Evolutionary conservation across 805 yeast species (phyloP).

Genomic region (Zygotorulaspora florentina): DNA sequence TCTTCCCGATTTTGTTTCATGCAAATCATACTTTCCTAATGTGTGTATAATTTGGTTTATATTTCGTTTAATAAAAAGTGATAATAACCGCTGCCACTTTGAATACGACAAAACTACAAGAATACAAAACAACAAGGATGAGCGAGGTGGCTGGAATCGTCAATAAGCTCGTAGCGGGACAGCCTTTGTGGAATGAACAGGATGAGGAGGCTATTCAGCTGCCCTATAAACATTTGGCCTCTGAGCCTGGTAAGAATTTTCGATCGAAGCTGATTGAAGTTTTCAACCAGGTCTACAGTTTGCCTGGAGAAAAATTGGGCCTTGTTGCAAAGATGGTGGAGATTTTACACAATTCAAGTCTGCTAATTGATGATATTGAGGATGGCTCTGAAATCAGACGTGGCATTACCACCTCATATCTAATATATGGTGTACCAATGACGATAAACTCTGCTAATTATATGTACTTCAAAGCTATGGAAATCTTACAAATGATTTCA

Average conservation of each 20-base stretch:
- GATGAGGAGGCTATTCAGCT: conserved; percentile 32
- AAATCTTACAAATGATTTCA: conserved; percentile 40
- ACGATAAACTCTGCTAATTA: conserved; percentile 81
- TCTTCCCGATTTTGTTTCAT: neutral
- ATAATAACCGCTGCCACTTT: neutral
- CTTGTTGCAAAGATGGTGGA: conserved; percentile 49
- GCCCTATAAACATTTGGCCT: conserved; percentile 50
- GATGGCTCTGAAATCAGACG: conserved; percentile 69
- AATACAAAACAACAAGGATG: neutral
- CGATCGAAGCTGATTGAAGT: conserved; percentile 46
- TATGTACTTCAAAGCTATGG: conserved; percentile 72
- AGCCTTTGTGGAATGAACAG: conserved; percentile 30
- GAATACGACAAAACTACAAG: neutral
- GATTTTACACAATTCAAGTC: conserved; percentile 60
- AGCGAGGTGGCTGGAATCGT: conserved; percentile 1
- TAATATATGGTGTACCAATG: conserved; percentile 68
- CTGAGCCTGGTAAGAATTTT: conserved; percentile 54
- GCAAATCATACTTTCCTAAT: no score
- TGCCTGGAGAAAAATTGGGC: conserved; percentile 38
- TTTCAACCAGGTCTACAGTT: conserved; percentile 49
- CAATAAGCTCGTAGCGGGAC: conserved; percentile 10
- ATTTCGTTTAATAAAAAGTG: neutral
- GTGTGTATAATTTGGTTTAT: neutral
- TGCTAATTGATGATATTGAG: conserved; percentile 84
- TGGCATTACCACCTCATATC: conserved; percentile 77